Evolutionary conservation across 306 rosid genomes (phyloP), one percentile per base, ranked within the genome.

Genomic region (Ochetophila trinervis): DNA sequence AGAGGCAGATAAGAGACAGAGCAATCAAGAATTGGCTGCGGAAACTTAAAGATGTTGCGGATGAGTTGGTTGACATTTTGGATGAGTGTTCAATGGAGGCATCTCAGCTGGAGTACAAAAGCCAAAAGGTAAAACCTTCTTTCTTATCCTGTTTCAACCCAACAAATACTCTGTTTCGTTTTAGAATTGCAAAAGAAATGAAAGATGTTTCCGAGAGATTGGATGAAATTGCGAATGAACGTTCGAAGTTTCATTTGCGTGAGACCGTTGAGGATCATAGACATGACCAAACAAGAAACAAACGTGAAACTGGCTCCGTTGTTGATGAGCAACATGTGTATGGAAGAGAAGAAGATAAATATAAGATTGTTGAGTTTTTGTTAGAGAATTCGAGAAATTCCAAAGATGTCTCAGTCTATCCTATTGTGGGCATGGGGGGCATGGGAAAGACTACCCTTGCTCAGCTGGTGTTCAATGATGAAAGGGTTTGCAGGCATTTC

Each of bases 371-470:
- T 5, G 42, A 49, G 10, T 49, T 49, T 30, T 30, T 61, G n/a
- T 10, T 70, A 4, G n/a, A 50, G 42, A 53, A 62, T 15, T 35
- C 42, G 49, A 53, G 23, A 19, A 73, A 62, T 12, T 18, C 36
- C 27, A 8, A 57, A 48, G 60, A 51, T 66, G 61, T 79, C 57
- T 73, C 74, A 20, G 27, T 76, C 8, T 27, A 68, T 62, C 53
- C 80, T 0, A 64, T 78, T 5, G 76, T 64, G 32, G 85, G 88
- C 8, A 22, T 83, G 60, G 85, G 78, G 4, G 88, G 85, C 18
- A 58, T 80, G 47, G 83, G 80, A 5, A 80, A 77, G 60, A 83
- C 88, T 0, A 14, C 85, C 4, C 76, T 80, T 60, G 81, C 74
- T 60, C 78, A 83, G 30, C 56, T 74, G 6, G 72, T 74, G 3